Base-by-base conservation (phyloP, 2,329 filamentous ascomycete genomes). In the Diaporthe helianthi region DNA sequence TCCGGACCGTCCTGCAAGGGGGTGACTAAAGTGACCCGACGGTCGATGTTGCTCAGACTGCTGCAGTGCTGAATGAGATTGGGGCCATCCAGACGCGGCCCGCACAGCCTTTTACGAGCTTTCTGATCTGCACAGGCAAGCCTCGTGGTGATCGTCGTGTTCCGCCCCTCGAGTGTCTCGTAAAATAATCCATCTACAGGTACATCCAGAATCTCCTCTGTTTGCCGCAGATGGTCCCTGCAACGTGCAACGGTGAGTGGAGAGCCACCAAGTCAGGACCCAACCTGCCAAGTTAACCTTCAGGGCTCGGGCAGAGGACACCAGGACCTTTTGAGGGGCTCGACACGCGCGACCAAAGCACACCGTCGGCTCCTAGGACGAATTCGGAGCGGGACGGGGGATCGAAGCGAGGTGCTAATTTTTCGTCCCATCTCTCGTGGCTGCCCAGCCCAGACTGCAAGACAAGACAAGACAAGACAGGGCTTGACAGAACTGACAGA, bases 291-390 rank as follows among this genome's bases (percentile, higher is more conserved):
- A n/a, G n/a, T n/a, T n/a, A n/a, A n/a, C n/a, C n/a, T n/a, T n/a
- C n/a, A n/a, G n/a, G n/a, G n/a, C n/a, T n/a, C n/a, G n/a, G n/a
- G n/a, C n/a, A 47, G 26, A n/a, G 5, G 26, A 9, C 41, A 8
- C 4, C 17, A 44, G 55, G 55, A 44, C 55, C 55, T 46, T 13
- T 38, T 5, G 13, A 15, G 36, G 63, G 36, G 63, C 24, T 44
- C 31, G 38, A 66, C 51, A 66, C 51, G 64, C 51, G 64, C 51
- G 64, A 55, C 51, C 51, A 55, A 66, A 55, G 47, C 51, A 66
- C 51, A 51, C 64, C 64, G 38, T 46, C 51, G 49, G 41, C 36
- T 36, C 52, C 13, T 33, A 46, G 63, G 63, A 31, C 47, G 13
- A 66, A 33, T 54, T 51, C 54, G 49, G 36, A 31, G 49, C 63